Percentiles rank a stretch among this genome's conserved stretches.
Conservation (phyloP, 2,329 filamentous ascomycete species). For the Arthroderma sp. region DNA sequence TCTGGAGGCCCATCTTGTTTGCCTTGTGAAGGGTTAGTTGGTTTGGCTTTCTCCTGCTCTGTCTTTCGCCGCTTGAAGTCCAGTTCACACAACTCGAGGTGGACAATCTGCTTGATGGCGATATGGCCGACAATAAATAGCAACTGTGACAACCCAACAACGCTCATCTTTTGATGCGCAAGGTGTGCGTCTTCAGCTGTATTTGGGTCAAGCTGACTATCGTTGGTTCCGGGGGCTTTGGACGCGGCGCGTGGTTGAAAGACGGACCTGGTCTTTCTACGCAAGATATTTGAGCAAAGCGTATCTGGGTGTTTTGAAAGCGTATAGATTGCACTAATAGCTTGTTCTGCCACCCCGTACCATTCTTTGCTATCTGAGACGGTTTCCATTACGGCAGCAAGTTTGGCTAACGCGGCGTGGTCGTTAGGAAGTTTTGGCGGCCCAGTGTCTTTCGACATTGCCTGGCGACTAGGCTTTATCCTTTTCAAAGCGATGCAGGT, state of each 20-base stretch:
- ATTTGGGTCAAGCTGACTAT: conserved; percentile 11
- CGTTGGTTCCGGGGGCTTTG: conserved; percentile 1
- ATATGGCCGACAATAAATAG: conserved; percentile 93
- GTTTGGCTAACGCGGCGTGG: conserved; percentile 67
- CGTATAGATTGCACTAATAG: conserved; percentile 87
- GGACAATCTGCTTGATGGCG: conserved; percentile 97
- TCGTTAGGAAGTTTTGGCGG: conserved; percentile 77
- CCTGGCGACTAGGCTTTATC: conserved; percentile 77
- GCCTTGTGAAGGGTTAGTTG: conserved; percentile 27
- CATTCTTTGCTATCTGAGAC: conserved; percentile 86
- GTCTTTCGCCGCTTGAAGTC: conserved; percentile 92
- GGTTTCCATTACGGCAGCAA: conserved; percentile 76
- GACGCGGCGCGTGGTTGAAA: conserved; percentile 34
- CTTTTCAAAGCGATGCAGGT: conserved; percentile 86
- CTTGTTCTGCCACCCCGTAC: conserved; percentile 88
- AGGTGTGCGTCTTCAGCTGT: conserved; percentile 22
- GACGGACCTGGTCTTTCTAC: conserved; percentile 71
- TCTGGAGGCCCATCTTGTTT: conserved; percentile 48
- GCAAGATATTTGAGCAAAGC: conserved; percentile 79
- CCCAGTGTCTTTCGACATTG: conserved; percentile 51
- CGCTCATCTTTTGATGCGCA: conserved; percentile 49
- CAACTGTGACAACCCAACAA: conserved; percentile 72
- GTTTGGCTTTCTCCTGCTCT: conserved; percentile 36
- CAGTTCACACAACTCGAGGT: conserved; percentile 90
- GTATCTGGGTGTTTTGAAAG: conserved; percentile 89